Conservation (phyloP, 495 filamentous ascomycete genomes). For the Xylona heveae region DNA sequence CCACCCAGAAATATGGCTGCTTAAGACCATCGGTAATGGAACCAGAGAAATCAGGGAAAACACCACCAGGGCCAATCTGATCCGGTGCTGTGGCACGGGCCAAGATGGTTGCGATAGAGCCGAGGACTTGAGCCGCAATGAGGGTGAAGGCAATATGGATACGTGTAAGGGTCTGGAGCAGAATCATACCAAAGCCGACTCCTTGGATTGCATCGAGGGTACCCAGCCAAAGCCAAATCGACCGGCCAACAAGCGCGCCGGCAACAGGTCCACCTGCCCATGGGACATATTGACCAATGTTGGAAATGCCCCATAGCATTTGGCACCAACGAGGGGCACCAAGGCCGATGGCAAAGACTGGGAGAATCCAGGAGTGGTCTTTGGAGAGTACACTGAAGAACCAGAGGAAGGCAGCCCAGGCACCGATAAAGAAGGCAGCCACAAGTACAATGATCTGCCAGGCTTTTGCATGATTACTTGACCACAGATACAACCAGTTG, state of each 20-base stretch:
- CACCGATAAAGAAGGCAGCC: slow-evolving; percentile 22
- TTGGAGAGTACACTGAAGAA: slow-evolving; percentile 21
- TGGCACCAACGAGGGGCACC: slow-evolving; percentile 29
- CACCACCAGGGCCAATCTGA: slow-evolving; percentile 19
- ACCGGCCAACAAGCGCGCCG: slow-evolving; percentile 24
- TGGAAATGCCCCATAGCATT: slow-evolving; percentile 29
- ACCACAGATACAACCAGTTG: slow-evolving; percentile 28
- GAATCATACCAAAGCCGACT: slow-evolving; percentile 29
- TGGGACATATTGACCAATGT: slow-evolving; percentile 23
- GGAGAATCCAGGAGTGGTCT: slow-evolving; percentile 27
- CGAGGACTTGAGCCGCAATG: slow-evolving; percentile 8
- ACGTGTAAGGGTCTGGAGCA: slow-evolving; percentile 25
- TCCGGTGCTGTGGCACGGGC: slow-evolving; percentile 25
- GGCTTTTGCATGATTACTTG: slow-evolving; percentile 20
- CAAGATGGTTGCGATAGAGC: slow-evolving; percentile 24
- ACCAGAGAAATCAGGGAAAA: slow-evolving; percentile 3
- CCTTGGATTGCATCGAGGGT: slow-evolving; percentile 26
- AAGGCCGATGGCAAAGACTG: slow-evolving; percentile 27
- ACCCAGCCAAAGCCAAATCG: slow-evolving; percentile 29
- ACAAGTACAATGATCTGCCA: slow-evolving; percentile 25
- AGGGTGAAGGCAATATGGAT: slow-evolving; percentile 29
- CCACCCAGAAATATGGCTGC: slow-evolving; percentile 3
- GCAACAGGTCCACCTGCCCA: slow-evolving; percentile 24
- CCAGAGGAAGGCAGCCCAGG: slow-evolving; percentile 21
- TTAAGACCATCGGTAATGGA: neutral